phyloP scores from a whole-genome alignment of 768 basidiomycete species.

The Collybia nuda region DNA sequence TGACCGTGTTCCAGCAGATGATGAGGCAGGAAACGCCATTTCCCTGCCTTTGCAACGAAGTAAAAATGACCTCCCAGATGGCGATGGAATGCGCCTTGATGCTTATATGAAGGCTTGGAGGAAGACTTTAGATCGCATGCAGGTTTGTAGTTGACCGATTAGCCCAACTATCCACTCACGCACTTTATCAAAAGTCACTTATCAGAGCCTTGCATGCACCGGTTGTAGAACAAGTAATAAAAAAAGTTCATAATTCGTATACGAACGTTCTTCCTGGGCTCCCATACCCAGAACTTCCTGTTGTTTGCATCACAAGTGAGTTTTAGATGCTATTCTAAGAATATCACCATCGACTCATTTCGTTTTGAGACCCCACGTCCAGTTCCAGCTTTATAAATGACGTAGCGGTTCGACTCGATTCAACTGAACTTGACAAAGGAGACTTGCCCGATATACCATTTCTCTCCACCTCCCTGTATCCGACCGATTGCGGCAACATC shows the following conservation, averaged over 20 bases:
- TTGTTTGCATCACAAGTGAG: conserved; percentile 57
- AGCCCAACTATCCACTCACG: neutral
- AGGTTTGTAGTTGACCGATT: conserved; percentile 34
- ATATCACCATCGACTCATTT: neutral
- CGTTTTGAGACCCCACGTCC: conserved; percentile 37
- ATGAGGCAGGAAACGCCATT: neutral
- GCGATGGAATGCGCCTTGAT: conserved; percentile 36
- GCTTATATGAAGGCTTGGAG: conserved; percentile 60
- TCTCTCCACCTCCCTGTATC: conserved; percentile 50
- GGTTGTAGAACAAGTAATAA: conserved; percentile 42
- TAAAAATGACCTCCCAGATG: conserved; percentile 13
- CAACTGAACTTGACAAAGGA: conserved; percentile 12
- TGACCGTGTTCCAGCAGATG: neutral
- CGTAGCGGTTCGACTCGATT: conserved; percentile 35
- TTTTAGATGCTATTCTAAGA: neutral
- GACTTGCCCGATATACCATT: conserved; percentile 13
- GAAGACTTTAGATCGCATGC: conserved; percentile 55
- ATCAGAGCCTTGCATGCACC: conserved; percentile 48
- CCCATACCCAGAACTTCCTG: conserved; percentile 62
- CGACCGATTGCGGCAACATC: conserved; percentile 56
- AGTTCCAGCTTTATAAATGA: conserved; percentile 47
- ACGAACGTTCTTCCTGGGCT: conserved; percentile 46
- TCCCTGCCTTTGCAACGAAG: conserved; percentile 5
- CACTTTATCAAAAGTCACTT: conserved; percentile 25
- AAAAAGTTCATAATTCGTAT: conserved; percentile 45